Evolutionary conservation across 208 protist genomes (phyloP).

Genomic region (Novymonas esmeraldas): DNA sequence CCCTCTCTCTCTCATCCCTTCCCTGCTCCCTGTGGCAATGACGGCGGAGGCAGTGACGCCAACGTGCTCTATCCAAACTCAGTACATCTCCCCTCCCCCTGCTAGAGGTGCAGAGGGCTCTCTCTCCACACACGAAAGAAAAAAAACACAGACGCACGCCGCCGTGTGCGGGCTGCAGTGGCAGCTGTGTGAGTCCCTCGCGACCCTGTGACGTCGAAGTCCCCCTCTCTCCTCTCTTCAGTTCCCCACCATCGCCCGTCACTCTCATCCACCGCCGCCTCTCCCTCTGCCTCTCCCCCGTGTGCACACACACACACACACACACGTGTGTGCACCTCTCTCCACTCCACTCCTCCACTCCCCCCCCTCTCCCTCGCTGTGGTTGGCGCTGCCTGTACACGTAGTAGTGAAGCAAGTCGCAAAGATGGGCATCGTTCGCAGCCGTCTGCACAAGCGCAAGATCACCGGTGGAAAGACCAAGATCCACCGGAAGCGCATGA

Average conservation of each 20-base stretch:
- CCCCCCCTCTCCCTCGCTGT: constrained; percentile 7
- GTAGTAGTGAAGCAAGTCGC: constrained; percentile 19
- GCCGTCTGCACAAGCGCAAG: constrained; percentile 98
- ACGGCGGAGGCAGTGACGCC: too few species aligned
- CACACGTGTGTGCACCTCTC: too few species aligned
- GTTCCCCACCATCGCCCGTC: not conserved
- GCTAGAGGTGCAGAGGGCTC: too few species aligned
- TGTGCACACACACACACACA: constrained; percentile 1
- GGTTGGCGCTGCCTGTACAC: not conserved
- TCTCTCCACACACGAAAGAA: too few species aligned
- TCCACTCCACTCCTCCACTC: too few species aligned
- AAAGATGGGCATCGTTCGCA: constrained; percentile 97
- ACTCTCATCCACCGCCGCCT: not conserved
- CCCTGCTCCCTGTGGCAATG: too few species aligned
- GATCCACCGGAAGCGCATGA: constrained; percentile 94
- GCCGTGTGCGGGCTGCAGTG: too few species aligned
- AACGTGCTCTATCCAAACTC: too few species aligned
- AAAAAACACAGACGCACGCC: not conserved
- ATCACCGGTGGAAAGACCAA: constrained; percentile 96
- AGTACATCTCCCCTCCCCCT: not conserved
- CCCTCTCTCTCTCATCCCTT: constrained; percentile 6
- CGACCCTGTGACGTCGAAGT: too few species aligned
- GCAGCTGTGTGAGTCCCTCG: not conserved
- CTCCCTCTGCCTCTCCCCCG: too few species aligned
- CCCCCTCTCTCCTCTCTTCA: not conserved